A percentile compares a stretch with the other conserved stretches of the same genome.
These are phyloP conservation scores for Lactuca saligna DNA, from an alignment of 129 eudicot genomes.

Conservation along the genomic window DNA sequence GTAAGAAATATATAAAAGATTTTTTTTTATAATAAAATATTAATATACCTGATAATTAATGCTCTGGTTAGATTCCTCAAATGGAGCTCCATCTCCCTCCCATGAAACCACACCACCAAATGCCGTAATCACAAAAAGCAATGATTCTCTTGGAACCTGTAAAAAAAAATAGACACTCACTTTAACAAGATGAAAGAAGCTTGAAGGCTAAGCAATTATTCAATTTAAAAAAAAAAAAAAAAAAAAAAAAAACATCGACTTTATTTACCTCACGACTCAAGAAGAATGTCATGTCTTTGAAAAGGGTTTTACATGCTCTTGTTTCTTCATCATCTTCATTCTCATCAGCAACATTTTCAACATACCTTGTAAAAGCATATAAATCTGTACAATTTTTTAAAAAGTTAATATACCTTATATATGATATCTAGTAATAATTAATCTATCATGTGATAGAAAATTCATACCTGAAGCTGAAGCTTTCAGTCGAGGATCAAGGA, in stretches of 20 bases:
- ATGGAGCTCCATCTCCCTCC: slow-evolving; percentile 92
- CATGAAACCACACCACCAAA: slow-evolving; percentile 86
- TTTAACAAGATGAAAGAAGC: too few species aligned
- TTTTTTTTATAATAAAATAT: not conserved
- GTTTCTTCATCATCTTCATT: slow-evolving; percentile 74
- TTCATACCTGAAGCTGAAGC: slow-evolving; percentile 79
- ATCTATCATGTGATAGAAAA: not conserved
- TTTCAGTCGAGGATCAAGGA: slow-evolving; percentile 80
- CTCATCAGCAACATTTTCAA: slow-evolving; percentile 44
- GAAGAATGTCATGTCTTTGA: slow-evolving; percentile 56
- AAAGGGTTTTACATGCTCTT: slow-evolving; percentile 56
- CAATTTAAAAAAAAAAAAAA: too few species aligned
- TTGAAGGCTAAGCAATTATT: too few species aligned
- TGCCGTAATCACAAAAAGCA: slow-evolving; percentile 83
- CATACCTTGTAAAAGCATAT: slow-evolving; percentile 66
- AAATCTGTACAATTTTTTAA: slow-evolving; percentile 57
- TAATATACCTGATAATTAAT: slow-evolving; percentile 63
- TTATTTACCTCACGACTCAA: slow-evolving; percentile 74
- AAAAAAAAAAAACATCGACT: not conserved
- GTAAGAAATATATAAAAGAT: not conserved
- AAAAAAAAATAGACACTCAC: not conserved
- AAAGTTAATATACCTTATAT: too few species aligned
- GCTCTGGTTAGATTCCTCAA: slow-evolving; percentile 61
- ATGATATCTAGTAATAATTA: not conserved
- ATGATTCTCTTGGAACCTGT: slow-evolving; percentile 83